A percentile compares a stretch with the other conserved stretches of the same genome.
Conservation (phyloP, 345 rosid genomes). For the Toxicodendron radicans region DNA sequence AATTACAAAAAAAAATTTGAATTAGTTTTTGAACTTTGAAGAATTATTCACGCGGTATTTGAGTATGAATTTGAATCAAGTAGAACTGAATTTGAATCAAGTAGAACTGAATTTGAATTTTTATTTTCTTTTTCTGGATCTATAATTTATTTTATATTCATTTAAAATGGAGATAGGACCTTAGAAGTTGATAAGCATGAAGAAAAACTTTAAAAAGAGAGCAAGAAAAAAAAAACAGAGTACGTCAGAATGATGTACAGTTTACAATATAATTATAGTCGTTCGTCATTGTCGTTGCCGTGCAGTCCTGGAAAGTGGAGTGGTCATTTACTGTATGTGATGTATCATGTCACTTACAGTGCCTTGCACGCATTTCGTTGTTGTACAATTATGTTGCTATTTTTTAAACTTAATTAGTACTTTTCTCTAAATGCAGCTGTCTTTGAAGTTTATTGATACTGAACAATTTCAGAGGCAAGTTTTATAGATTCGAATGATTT, state of each 20-base stretch:
- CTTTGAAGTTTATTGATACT: constrained; percentile 59
- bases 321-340: neutral
- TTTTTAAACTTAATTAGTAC: neutral
- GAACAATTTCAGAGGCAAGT: constrained; percentile 73
- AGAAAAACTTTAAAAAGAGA: neutral
- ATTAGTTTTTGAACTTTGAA: neutral
- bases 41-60: neutral
- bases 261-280: too few species aligned
- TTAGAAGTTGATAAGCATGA: neutral
- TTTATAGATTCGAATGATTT: neutral
- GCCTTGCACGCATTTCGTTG: neutral
- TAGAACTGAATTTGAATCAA: neutral
- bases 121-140: neutral
- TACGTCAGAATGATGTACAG: neutral
- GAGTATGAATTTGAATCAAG: neutral
- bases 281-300: neutral
- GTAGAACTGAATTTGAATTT: neutral
- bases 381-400: neutral
- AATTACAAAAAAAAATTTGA: neutral
- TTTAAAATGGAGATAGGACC: neutral
- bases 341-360: too few species aligned
- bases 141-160: neutral
- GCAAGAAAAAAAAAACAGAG: neutral
- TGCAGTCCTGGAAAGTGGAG: neutral
- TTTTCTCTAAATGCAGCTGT: constrained; percentile 39